Evolutionary conservation across 106 monocot genomes (phyloP).

Genomic region (Xerophyta viscosa): DNA sequence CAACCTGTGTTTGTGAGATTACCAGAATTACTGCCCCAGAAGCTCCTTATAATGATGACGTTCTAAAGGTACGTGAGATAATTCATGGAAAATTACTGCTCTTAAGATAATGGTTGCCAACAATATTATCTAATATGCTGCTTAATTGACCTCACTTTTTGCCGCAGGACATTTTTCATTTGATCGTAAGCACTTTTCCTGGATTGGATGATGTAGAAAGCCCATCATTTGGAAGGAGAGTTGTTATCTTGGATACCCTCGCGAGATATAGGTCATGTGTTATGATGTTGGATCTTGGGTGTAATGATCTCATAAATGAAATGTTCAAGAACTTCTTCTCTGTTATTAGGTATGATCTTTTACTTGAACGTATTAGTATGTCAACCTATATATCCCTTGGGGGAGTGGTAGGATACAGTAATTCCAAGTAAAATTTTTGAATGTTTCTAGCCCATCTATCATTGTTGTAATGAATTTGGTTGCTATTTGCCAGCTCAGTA

Average conservation of each 20-base stretch:
- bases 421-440: no score
- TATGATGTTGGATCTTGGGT: conserved; percentile 98
- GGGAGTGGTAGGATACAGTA: no score
- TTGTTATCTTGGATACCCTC: conserved; percentile 84
- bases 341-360: conserved; percentile 58
- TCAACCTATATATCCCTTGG: no score
- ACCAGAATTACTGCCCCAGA: conserved; percentile 94
- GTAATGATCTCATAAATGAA: conserved; percentile 80
- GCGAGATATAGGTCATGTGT: conserved; percentile 91
- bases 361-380: no score
- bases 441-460: no score
- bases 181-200: conserved; percentile 79
- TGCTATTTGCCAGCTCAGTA: no score
- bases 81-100: neutral
- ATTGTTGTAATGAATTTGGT: no score
- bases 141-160: no score
- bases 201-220: conserved; percentile 68
- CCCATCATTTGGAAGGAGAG: conserved; percentile 80
- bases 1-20: conserved; percentile 91
- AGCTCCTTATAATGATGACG: conserved; percentile 90
- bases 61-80: conserved; percentile 49
- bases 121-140: no score
- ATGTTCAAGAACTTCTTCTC: conserved; percentile 80
- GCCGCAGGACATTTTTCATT: conserved; percentile 78
- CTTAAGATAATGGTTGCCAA: no score